phyloP scores from a whole-genome alignment of 495 filamentous ascomycete genomes.

The Cladorrhinum samala region DNA sequence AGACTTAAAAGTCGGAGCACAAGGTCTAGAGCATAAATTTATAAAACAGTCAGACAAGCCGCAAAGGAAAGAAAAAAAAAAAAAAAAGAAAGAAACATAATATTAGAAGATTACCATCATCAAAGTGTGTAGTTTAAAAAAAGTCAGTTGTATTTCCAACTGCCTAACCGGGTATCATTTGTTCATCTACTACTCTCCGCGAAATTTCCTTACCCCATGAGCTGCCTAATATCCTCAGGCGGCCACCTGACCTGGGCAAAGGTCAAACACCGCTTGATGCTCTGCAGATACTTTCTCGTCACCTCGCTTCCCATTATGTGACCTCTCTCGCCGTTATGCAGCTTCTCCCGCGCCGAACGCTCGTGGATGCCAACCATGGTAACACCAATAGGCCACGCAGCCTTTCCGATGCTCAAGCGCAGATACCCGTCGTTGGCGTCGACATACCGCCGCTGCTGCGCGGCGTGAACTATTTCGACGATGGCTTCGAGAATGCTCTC shows the following conservation, averaged over 20 bases:
- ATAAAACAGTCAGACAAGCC: too few species aligned
- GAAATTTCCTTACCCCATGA: slow-evolving; percentile 72
- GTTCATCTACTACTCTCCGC: neutral
- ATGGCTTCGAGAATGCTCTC: slow-evolving; percentile 74
- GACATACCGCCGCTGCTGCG: slow-evolving; percentile 85
- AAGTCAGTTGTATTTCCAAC: too few species aligned
- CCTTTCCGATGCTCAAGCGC: slow-evolving; percentile 91
- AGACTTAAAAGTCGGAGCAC: neutral
- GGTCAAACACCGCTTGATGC: slow-evolving; percentile 93
- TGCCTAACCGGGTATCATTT: slow-evolving; percentile 22
- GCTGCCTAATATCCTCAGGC: slow-evolving; percentile 82
- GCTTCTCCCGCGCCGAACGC: slow-evolving; percentile 86
- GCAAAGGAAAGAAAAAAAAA: neutral
- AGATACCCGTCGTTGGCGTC: slow-evolving; percentile 96
- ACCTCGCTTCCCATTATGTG: slow-evolving; percentile 97
- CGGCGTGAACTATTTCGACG: slow-evolving; percentile 87
- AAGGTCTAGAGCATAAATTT: too few species aligned
- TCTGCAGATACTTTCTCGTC: slow-evolving; percentile 92
- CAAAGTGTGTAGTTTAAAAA: too few species aligned
- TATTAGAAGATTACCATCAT: neutral
- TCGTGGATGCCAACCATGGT: slow-evolving; percentile 99
- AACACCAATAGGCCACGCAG: slow-evolving; percentile 98
- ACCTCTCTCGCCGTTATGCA: slow-evolving; percentile 84
- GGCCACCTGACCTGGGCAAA: slow-evolving; percentile 97
- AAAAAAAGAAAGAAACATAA: neutral